Base-by-base conservation (phyloP, 2,329 filamentous ascomycete genomes). In the Lachnellula arida region DNA sequence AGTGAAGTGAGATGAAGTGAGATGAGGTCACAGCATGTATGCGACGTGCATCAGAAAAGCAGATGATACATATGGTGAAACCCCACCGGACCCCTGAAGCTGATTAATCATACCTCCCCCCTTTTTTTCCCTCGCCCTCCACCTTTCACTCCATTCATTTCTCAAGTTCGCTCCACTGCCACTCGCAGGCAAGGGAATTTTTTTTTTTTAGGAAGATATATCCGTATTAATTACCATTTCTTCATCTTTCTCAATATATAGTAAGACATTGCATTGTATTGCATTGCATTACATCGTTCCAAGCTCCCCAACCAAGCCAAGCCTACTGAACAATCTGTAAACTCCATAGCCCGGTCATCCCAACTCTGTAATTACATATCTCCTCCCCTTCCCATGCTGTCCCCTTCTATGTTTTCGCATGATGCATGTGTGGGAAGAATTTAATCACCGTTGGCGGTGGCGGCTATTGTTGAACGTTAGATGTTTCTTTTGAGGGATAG, bases 271-370 rank as follows among this genome's bases (percentile, higher is more conserved):
- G 23, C 23, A 25, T 25, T 25, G n/a, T n/a, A n/a, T n/a, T n/a
- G n/a, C 4, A 25, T 25, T 25, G 2, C 7, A 25, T 25, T 4
- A 6, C 23, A 1, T 25, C 23, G 23, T 25, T 25, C 23, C 23
- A 25, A 25, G 23, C 43, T 22, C 43, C 12, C 43, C 19, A 4
- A 3, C 43, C n/a, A n/a, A n/a, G n/a, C 43, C 22, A 46, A 28
- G n/a, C 9, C 43, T n/a, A 46, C 43, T 22, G 43, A 25, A 25
- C 47, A 55, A 51, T 57, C 55, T 57, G 55, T 53, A 51, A 57
- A 57, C 55, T 57, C 55, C 55, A 57, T 25, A 6, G 44, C 50
- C 48, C 35, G 23, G 19, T 22, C 42, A 42, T 3, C n/a, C n/a
- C 17, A 44, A 52, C 17, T 46, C 43, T 46, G 19, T 44, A 46